Conservation (phyloP, 169 alveolate species). For the Plasmodium gonderi region DNA sequence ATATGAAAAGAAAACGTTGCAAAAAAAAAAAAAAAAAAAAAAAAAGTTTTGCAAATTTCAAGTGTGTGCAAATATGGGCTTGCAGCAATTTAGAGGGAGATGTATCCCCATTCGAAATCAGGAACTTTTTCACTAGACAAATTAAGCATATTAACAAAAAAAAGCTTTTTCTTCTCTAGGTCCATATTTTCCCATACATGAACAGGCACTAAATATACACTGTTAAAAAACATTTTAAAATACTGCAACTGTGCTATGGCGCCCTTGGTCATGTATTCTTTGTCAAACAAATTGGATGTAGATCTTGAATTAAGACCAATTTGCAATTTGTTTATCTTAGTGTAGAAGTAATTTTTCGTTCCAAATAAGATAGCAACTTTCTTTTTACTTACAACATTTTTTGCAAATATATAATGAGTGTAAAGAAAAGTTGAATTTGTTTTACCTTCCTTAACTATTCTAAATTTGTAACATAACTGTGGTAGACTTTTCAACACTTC, state of each 20-base stretch:
- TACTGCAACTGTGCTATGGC: slow-evolving; percentile 41
- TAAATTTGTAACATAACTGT: slow-evolving; percentile 25
- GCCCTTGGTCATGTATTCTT: slow-evolving; percentile 5
- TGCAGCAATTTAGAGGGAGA: neutral
- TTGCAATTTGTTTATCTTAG: neutral
- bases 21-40: neutral
- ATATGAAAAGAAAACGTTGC: too few species aligned
- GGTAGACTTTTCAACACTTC: slow-evolving; percentile 20
- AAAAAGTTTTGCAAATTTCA: too few species aligned
- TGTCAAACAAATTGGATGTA: neutral
- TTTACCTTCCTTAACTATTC: neutral
- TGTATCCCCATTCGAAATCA: neutral
- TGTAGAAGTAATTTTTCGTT: slow-evolving; percentile 47
- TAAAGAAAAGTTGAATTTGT: slow-evolving; percentile 25
- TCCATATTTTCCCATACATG: slow-evolving; percentile 20
- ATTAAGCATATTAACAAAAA: slow-evolving; percentile 12
- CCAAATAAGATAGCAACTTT: slow-evolving; percentile 59
- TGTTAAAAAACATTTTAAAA: slow-evolving; percentile 48
- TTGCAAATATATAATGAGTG: slow-evolving; percentile 48
- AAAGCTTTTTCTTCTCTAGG: neutral
- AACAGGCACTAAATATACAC: slow-evolving; percentile 27
- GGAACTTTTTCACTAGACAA: neutral
- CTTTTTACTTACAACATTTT: neutral
- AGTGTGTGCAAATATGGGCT: too few species aligned
- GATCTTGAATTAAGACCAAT: neutral